These are phyloP conservation scores for Cercospora zeina DNA, from an alignment of 2,329 filamentous ascomycete genomes.

Conservation along the genomic window DNA sequence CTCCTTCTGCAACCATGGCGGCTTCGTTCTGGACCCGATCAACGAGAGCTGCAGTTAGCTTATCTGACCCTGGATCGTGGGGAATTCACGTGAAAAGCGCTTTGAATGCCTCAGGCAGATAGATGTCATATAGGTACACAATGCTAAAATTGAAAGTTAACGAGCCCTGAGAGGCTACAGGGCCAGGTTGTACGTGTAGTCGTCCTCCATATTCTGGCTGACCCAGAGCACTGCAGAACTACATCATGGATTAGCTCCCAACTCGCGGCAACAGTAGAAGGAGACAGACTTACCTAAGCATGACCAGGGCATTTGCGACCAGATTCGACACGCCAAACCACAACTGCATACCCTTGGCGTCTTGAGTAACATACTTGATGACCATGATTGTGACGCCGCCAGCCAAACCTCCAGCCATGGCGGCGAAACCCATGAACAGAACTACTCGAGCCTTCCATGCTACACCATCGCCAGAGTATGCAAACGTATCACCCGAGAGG, in stretches of 20 bases:
- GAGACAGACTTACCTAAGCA: constrained; percentile 59
- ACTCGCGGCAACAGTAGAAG: background rate
- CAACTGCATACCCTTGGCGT: constrained; percentile 61
- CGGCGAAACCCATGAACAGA: constrained; percentile 67
- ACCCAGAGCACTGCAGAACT: constrained; percentile 68
- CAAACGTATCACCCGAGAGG: constrained; percentile 63
- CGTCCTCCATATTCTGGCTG: constrained; percentile 71
- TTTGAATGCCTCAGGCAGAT: background rate
- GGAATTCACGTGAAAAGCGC: background rate
- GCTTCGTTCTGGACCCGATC: too few species aligned
- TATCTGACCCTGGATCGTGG: background rate
- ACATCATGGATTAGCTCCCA: constrained; percentile 33
- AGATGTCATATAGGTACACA: constrained; percentile 2
- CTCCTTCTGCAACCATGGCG: too few species aligned
- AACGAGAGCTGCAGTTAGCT: background rate
- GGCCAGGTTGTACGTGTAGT: constrained; percentile 69
- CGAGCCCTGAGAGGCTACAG: constrained; percentile 45
- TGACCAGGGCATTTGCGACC: constrained; percentile 63
- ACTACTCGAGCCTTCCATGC: constrained; percentile 71
- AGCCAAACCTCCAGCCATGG: constrained; percentile 67
- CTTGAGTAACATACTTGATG: constrained; percentile 64
- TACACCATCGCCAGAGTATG: constrained; percentile 62
- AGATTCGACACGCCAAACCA: constrained; percentile 70
- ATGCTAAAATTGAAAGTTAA: background rate
- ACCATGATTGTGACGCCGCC: constrained; percentile 68